phyloP scores from a whole-genome alignment of 345 rosid species.

The Corchorus capsularis region DNA sequence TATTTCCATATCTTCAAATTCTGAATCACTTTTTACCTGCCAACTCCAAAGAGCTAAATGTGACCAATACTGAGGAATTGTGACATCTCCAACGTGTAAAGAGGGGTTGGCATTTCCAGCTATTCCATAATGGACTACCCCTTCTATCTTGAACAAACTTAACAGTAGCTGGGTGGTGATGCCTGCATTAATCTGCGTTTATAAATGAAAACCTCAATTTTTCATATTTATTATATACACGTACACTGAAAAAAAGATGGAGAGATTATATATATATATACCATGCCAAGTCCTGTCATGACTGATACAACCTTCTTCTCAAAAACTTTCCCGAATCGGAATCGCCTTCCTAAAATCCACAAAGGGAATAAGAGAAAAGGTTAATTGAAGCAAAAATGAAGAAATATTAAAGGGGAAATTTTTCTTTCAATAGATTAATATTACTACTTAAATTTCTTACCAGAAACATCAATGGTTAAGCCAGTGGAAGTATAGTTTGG shows the following conservation, averaged over 20 bases:
- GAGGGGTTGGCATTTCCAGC: slow-evolving; percentile 33
- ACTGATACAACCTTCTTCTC: slow-evolving; percentile 27
- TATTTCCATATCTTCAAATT: too few species aligned
- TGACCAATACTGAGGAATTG: slow-evolving; percentile 26
- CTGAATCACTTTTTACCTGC: slow-evolving; percentile 17
- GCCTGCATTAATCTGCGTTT: slow-evolving; percentile 28
- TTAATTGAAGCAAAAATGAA: neutral
- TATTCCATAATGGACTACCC: slow-evolving; percentile 30
- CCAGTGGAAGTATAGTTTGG: slow-evolving; percentile 12
- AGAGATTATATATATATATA: neutral
- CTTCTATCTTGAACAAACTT: slow-evolving; percentile 23
- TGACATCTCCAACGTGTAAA: slow-evolving; percentile 27
- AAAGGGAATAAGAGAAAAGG: neutral
- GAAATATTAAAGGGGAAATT: neutral
- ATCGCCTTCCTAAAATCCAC: slow-evolving; percentile 23
- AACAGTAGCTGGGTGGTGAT: slow-evolving; percentile 23
- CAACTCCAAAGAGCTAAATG: slow-evolving; percentile 30
- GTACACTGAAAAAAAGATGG: neutral
- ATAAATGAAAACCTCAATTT: neutral
- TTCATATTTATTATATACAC: neutral
- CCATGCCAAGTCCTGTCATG: slow-evolving; percentile 34
- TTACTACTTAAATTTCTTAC: neutral
- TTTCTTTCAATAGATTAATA: too few species aligned
- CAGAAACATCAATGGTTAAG: slow-evolving; percentile 18
- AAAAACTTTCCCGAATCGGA: slow-evolving; percentile 21